Percentiles rank a stretch among this genome's conserved stretches.
phyloP scores from a whole-genome alignment of 306 rosid species.

The Ammopiptanthus mongolicus region DNA sequence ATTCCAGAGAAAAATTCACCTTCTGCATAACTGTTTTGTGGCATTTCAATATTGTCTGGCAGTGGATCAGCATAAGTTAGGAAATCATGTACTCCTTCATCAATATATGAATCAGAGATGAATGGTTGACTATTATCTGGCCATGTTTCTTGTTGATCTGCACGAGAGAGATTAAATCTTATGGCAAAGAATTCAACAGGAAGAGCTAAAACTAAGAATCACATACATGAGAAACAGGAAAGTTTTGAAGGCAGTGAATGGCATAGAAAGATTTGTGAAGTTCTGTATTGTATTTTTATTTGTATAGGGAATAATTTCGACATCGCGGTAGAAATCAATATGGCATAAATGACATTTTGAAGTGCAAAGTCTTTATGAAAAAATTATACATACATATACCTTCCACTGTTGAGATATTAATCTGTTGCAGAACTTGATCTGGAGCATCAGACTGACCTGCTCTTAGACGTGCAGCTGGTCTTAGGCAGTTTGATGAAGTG shows the following conservation, averaged over 20 bases:
- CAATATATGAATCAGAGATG: constrained; percentile 18
- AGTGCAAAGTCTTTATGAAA: not conserved
- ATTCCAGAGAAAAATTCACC: constrained; percentile 20
- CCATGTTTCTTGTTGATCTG: constrained; percentile 32
- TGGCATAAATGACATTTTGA: not conserved
- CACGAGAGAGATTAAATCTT: not conserved
- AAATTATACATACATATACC: constrained; percentile 21
- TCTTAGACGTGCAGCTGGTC: constrained; percentile 14
- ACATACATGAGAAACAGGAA: not conserved
- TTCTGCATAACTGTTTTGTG: not conserved
- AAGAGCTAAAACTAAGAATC: not conserved
- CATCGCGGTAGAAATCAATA: not conserved
- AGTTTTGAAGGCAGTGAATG: not conserved
- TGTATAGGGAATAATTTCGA: not conserved
- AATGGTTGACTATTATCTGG: not conserved
- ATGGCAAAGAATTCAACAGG: not conserved
- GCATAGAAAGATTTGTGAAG: not conserved
- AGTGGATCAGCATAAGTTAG: constrained; percentile 19
- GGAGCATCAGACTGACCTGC: constrained; percentile 7
- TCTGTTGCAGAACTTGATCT: constrained; percentile 23
- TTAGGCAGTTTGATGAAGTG: constrained; percentile 2
- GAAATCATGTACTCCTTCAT: constrained; percentile 14
- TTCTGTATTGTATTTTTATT: not conserved
- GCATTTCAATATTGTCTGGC: not conserved
- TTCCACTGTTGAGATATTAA: constrained; percentile 12